Evolutionary conservation across 1,284 basidiomycete genomes (phyloP).

Genomic region (Marasmius oreades): DNA sequence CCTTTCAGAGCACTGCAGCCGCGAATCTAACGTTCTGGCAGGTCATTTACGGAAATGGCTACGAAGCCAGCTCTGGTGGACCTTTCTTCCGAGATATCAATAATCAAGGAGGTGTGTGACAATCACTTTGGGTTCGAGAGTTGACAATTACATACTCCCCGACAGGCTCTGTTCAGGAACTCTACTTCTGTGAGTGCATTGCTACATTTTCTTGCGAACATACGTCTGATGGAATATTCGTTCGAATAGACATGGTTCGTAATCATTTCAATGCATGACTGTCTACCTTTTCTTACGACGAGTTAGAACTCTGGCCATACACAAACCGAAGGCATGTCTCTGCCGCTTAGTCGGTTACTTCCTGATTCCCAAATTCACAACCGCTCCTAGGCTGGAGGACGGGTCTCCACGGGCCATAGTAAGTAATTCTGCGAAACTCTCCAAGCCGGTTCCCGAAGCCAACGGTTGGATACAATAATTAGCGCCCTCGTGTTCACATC

Average conservation of each 20-base stretch:
- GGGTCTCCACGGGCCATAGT: slow-evolving; percentile 33
- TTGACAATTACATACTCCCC: not conserved
- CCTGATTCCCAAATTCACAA: not conserved
- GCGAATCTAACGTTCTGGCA: too few relatives aligned
- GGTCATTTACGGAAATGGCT: slow-evolving; percentile 37
- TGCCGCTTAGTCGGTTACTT: not conserved
- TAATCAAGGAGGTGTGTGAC: slow-evolving; percentile 27
- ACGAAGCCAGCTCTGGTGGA: slow-evolving; percentile 38
- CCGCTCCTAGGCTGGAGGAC: slow-evolving; percentile 23
- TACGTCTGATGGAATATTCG: not conserved
- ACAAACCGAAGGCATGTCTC: slow-evolving; percentile 28
- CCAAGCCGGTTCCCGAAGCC: not conserved
- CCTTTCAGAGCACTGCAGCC: too few relatives aligned
- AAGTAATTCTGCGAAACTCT: slow-evolving; percentile 5
- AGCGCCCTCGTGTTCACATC: slow-evolving; percentile 31
- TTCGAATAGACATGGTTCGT: slow-evolving; percentile 24
- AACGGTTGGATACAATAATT: too few relatives aligned
- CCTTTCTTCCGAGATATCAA: slow-evolving; percentile 37
- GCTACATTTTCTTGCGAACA: not conserved
- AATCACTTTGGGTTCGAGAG: not conserved
- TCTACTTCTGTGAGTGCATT: slow-evolving; percentile 31
- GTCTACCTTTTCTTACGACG: not conserved
- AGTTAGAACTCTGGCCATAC: slow-evolving; percentile 31
- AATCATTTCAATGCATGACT: not conserved
- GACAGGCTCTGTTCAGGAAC: slow-evolving; percentile 27